Evolutionary conservation across 108 stramenopile genomes (phyloP).

Genomic region (Bacterosira constricta): DNA sequence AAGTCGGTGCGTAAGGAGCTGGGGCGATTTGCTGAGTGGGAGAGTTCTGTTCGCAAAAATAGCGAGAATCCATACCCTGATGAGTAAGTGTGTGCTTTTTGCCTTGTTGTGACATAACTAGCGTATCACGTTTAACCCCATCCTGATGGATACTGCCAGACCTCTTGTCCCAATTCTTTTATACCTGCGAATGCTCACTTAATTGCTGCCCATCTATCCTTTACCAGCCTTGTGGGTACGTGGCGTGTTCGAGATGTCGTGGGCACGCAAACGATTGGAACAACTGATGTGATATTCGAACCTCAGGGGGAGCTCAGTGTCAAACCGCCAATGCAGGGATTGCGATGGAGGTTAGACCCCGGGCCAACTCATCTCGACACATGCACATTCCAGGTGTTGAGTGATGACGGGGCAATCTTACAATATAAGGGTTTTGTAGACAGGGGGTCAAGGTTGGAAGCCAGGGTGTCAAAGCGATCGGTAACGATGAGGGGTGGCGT

Average conservation of each 20-base stretch:
- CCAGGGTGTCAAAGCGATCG: constrained; percentile 77
- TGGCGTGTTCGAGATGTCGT: constrained; percentile 86
- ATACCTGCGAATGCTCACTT: not conserved
- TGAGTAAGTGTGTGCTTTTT: constrained; percentile 35
- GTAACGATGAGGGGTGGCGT: constrained; percentile 76
- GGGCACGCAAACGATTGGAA: constrained; percentile 77
- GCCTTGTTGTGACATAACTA: not conserved
- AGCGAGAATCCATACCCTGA: constrained; percentile 72
- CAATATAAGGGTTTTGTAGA: constrained; percentile 88
- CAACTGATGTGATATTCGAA: constrained; percentile 59
- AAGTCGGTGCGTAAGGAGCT: constrained; percentile 77
- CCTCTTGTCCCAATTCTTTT: no score
- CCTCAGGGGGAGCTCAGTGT: constrained; percentile 69
- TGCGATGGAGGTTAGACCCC: constrained; percentile 86
- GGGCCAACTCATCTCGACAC: constrained; percentile 93
- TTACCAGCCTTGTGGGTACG: constrained; percentile 56
- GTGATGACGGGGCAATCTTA: constrained; percentile 74
- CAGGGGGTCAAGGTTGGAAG: constrained; percentile 84
- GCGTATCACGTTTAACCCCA: no score
- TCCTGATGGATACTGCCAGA: no score
- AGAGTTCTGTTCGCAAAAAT: constrained; percentile 66
- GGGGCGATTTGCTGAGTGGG: constrained; percentile 84
- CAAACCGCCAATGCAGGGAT: constrained; percentile 72
- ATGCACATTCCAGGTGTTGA: constrained; percentile 84
- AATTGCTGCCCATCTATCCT: not conserved